Evolutionary conservation across 495 filamentous ascomycete genomes (phyloP), one percentile per base, ranked within the genome.

Genomic region (Penicillium herquei): DNA sequence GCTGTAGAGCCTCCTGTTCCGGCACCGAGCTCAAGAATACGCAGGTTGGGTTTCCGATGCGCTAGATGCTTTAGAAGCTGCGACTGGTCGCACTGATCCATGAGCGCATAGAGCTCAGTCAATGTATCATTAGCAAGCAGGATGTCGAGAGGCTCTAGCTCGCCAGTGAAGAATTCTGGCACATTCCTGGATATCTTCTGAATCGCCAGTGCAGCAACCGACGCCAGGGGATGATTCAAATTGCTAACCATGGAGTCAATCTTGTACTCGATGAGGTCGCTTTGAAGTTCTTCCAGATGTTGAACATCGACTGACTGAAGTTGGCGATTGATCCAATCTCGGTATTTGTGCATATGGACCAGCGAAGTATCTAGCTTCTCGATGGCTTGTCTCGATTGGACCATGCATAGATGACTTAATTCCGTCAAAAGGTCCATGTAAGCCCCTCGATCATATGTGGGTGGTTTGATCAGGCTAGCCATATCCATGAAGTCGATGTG

Each of bases 21-120:
- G 1, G 75, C 72, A 0, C 80, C 79, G 30, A 83, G 71, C 50
- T 81, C 80, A 1, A 81, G 59, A 11, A 82, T 68, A 0, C 69
- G 64, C 31, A 79, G 55, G 12, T 55, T 61, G 0, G 78, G 77
- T 30, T 73, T 76, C 51, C 13, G 66, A 55, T 80, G 71, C 1
- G 62, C 63, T 2, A 81, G 58, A 26, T 48, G 50, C 10, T 34
- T 51, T 49, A 64, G 59, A 49, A 61, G 66, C 45, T 51, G 26
- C 7, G 51, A 59, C 8, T 56, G 40, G 48, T 67, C 68, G 9
- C 44, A 62, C 16, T 51, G 55, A 18, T 55, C 57, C 18, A 66
- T 48, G 8, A 44, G 46, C n/a, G 54, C 51, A 46, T 78, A 77
- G 17, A 76, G 47, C 7, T 56, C 51, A 0, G 54, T 59, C 11